A percentile compares a stretch with the other conserved stretches of the same genome.
These are phyloP conservation scores for Ophiocordyceps sinensis DNA, from an alignment of 2,329 filamentous ascomycete species.

Conservation along the genomic window DNA sequence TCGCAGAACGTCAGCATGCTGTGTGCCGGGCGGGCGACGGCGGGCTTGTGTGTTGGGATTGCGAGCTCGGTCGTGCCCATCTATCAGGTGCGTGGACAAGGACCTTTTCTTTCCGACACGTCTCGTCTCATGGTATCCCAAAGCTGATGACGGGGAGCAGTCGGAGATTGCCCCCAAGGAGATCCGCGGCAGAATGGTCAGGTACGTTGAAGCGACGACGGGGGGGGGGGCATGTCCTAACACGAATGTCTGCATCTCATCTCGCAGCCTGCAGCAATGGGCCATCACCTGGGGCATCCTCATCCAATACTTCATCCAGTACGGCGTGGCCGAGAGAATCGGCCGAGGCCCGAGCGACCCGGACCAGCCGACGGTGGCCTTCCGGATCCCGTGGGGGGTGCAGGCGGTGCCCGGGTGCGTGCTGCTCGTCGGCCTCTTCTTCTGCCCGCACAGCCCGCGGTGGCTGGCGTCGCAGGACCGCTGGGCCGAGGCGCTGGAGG, in stretches of 20 bases:
- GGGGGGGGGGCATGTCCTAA: no score
- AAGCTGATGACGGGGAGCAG: neutral
- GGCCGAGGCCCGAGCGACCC: slow-evolving; percentile 34
- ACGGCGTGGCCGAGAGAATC: slow-evolving; percentile 39
- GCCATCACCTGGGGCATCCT: slow-evolving; percentile 58
- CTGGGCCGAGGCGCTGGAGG: slow-evolving; percentile 48
- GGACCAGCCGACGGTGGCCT: slow-evolving; percentile 36
- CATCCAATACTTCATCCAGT: slow-evolving; percentile 53
- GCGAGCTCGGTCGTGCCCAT: slow-evolving; percentile 57
- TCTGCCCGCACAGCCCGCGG: slow-evolving; percentile 50
- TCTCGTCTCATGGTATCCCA: no score
- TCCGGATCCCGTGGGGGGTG: slow-evolving; percentile 47
- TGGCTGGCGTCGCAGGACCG: slow-evolving; percentile 56
- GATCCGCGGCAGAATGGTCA: slow-evolving; percentile 43
- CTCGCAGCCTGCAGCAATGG: slow-evolving; percentile 44
- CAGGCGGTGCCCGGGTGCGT: slow-evolving; percentile 41
- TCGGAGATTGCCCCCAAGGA: slow-evolving; percentile 48
- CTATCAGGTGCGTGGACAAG: slow-evolving; percentile 31
- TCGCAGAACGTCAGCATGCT: slow-evolving; percentile 57
- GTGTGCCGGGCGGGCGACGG: slow-evolving; percentile 54
- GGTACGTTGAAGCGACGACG: slow-evolving; percentile 3
- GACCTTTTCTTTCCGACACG: no score
- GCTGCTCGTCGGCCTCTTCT: slow-evolving; percentile 40
- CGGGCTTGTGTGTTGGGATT: slow-evolving; percentile 61
- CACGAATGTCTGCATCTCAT: no score